Percentiles rank a stretch among this genome's conserved stretches.
phyloP scores from a whole-genome alignment of 306 rosid genomes.

The Aeschynomene evenia region DNA sequence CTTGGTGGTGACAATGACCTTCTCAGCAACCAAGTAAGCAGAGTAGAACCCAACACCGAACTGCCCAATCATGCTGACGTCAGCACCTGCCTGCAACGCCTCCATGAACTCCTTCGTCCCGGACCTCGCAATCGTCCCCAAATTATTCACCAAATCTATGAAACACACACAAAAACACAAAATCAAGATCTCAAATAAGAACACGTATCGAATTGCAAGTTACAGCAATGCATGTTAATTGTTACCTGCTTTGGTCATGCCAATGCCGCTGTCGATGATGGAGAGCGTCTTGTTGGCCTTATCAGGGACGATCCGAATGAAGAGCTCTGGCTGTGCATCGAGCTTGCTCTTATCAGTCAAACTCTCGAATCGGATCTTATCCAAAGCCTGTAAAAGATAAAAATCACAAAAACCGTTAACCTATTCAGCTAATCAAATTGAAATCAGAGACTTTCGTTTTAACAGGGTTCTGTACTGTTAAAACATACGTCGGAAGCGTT shows the following conservation, averaged over 20 bases:
- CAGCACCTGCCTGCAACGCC: constrained; percentile 72
- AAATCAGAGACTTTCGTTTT: not conserved
- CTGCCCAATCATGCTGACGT: constrained; percentile 78
- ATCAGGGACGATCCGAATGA: constrained; percentile 66
- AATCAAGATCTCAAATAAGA: not conserved
- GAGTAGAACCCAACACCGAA: constrained; percentile 78
- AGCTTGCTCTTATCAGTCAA: constrained; percentile 66
- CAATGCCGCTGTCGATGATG: constrained; percentile 66
- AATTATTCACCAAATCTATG: constrained; percentile 70
- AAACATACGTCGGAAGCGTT: constrained; percentile 56
- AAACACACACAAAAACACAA: not conserved
- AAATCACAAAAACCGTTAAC: not conserved
- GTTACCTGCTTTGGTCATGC: constrained; percentile 82
- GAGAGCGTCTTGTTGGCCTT: constrained; percentile 61
- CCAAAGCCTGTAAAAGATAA: constrained; percentile 51
- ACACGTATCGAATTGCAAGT: not conserved
- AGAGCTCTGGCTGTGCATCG: constrained; percentile 62
- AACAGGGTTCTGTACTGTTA: not conserved
- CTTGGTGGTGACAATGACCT: constrained; percentile 62
- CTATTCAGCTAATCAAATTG: not conserved
- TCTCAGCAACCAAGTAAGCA: constrained; percentile 63
- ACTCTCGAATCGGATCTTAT: constrained; percentile 61
- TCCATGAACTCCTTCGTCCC: constrained; percentile 83
- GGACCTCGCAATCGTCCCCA: constrained; percentile 75
- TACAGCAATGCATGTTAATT: too few relatives aligned